Evolutionary conservation across 805 yeast genomes (phyloP).

Genomic region (Nakazawaea ishiwadae): DNA sequence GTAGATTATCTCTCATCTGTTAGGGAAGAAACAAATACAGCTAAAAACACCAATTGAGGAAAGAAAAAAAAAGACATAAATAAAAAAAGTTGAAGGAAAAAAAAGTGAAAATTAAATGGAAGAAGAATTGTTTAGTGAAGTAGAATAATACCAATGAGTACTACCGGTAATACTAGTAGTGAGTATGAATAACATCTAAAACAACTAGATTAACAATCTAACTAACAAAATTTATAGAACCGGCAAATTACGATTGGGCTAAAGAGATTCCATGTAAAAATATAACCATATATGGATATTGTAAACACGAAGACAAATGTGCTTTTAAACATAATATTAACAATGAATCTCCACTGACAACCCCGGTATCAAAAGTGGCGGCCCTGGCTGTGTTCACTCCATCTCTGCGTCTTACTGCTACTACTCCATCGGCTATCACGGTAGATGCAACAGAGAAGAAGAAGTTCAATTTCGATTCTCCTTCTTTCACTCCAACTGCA

Average conservation of each 20-base stretch:
- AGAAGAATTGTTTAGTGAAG: slow-evolving; percentile 7
- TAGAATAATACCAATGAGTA: neutral
- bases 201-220: too few relatives aligned
- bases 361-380: slow-evolving; percentile 1
- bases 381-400: slow-evolving; percentile 1
- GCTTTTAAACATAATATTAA: slow-evolving; percentile 64
- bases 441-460: slow-evolving; percentile 4
- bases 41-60: too few relatives aligned
- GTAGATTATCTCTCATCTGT: too few relatives aligned
- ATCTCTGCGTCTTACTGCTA: too few relatives aligned
- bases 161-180: slow-evolving; percentile 12
- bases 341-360: slow-evolving; percentile 10
- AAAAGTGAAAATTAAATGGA: neutral
- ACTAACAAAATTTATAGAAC: neutral
- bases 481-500: slow-evolving; percentile 46
- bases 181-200: too few relatives aligned
- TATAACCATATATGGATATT: slow-evolving; percentile 79
- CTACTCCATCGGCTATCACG: slow-evolving; percentile 13
- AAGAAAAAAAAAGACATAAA: too few relatives aligned
- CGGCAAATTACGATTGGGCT: slow-evolving; percentile 47
- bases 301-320: slow-evolving; percentile 84
- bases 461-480: slow-evolving; percentile 44
- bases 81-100: too few relatives aligned
- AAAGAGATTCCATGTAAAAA: slow-evolving; percentile 80
- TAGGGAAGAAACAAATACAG: too few relatives aligned